Percentiles rank a stretch among this genome's conserved stretches.
phyloP scores from a whole-genome alignment of 768 basidiomycete species.

The Cystobasidium onofrii region DNA sequence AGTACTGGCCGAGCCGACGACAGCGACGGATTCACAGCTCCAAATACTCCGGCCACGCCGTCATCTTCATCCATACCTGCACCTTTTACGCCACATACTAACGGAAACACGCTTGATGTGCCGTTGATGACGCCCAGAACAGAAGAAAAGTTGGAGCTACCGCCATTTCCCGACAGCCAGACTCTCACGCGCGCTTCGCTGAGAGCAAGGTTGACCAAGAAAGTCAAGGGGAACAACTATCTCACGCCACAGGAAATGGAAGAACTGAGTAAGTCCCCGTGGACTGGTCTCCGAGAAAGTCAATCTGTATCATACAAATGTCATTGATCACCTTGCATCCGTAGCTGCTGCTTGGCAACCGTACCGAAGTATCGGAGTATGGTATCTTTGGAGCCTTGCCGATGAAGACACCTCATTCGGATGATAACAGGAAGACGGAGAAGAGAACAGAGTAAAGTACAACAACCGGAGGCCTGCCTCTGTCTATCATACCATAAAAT shows the following conservation, averaged over 20 bases:
- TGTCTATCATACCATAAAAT: background rate
- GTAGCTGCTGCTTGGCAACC: slow-evolving; percentile 36
- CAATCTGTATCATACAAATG: background rate
- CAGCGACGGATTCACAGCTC: background rate
- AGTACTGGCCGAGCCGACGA: background rate
- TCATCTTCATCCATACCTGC: background rate
- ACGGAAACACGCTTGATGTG: background rate
- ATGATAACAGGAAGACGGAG: no score
- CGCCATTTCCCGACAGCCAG: slow-evolving; percentile 34
- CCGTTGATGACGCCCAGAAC: slow-evolving; percentile 17
- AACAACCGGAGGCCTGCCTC: background rate
- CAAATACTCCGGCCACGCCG: background rate
- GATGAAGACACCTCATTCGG: slow-evolving; percentile 1
- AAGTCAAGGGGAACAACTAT: slow-evolving; percentile 41
- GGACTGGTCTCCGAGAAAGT: no score
- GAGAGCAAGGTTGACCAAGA: slow-evolving; percentile 36
- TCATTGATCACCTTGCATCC: background rate
- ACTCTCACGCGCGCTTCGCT: slow-evolving; percentile 32
- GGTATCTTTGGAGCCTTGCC: slow-evolving; percentile 31
- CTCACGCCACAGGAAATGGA: slow-evolving; percentile 40
- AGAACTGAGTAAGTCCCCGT: slow-evolving; percentile 35
- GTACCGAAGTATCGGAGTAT: slow-evolving; percentile 37
- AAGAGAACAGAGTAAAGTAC: background rate
- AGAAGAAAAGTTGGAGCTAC: slow-evolving; percentile 2
- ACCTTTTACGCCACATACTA: background rate